A percentile compares a stretch with the other conserved stretches of the same genome.
Conservation (phyloP, 176 grass and related monocot species). For the Paspalum notatum region DNA sequence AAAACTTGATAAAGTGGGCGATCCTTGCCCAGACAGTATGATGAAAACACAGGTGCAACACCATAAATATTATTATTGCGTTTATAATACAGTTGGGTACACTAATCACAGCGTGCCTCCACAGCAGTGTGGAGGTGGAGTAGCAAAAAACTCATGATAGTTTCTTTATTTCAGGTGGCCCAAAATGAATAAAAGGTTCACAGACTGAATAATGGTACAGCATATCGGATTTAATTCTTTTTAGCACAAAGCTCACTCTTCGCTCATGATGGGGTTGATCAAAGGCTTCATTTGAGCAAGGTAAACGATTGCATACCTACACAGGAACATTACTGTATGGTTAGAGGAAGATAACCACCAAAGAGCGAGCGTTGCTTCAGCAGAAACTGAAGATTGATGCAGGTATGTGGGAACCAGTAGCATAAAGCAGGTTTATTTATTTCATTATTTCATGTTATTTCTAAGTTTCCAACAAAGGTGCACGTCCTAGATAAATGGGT, state of each 20-base stretch:
- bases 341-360: neutral
- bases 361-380: neutral
- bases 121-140: constrained; percentile 18
- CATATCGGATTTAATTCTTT: constrained; percentile 11
- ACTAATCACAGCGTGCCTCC: constrained; percentile 51
- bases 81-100: constrained; percentile 57
- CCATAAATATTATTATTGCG: constrained; percentile 31
- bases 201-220: constrained; percentile 41
- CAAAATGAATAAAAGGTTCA: constrained; percentile 51
- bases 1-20: neutral
- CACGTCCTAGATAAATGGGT: no score
- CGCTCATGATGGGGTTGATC: constrained; percentile 87
- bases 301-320: constrained; percentile 94
- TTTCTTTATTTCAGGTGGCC: constrained; percentile 40
- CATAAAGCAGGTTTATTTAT: neutral
- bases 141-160: constrained; percentile 42
- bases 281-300: constrained; percentile 90
- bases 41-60: neutral
- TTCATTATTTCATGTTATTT: no score
- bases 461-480: no score
- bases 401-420: neutral
- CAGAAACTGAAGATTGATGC: neutral
- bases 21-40: neutral
- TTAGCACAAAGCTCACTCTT: constrained; percentile 52
- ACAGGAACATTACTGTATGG: neutral